A percentile compares a stretch with the other conserved stretches of the same genome.
Evolutionary conservation across 129 eudicot genomes (phyloP).

Genomic region (Centaurea solstitialis): DNA sequence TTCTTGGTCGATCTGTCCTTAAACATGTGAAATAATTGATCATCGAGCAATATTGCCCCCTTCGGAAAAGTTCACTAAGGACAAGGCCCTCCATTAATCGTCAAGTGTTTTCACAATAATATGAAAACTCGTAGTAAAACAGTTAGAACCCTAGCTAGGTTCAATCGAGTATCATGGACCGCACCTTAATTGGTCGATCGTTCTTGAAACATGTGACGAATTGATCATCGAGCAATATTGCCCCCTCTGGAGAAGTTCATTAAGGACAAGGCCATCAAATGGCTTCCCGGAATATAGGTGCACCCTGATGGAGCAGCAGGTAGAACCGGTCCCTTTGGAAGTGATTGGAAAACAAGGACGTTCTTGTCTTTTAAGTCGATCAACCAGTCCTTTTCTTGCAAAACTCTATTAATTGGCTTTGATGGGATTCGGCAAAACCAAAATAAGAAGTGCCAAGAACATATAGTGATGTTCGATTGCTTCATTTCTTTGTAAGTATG

Average conservation of each 20-base stretch:
- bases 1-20: not conserved
- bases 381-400: conserved; percentile 18
- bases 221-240: too few relatives aligned
- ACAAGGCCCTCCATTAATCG: conserved; percentile 40
- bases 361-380: conserved; percentile 1
- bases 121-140: too few relatives aligned
- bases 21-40: not conserved
- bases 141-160: too few relatives aligned
- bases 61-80: conserved; percentile 37
- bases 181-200: too few relatives aligned
- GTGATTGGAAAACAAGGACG: conserved; percentile 37
- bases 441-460: conserved; percentile 24
- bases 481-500: conserved; percentile 29
- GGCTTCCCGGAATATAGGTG: conserved; percentile 53
- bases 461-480: conserved; percentile 16
- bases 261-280: too few relatives aligned
- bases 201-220: too few relatives aligned
- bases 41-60: not conserved
- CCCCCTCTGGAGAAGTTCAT: too few relatives aligned
- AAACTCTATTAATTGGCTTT: conserved; percentile 32
- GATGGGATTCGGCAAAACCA: conserved; percentile 2
- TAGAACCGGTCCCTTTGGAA: conserved; percentile 50
- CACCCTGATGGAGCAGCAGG: conserved; percentile 73
- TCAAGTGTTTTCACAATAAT: too few relatives aligned
- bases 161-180: too few relatives aligned